Percentiles rank a stretch among this genome's conserved stretches.
Conservation (phyloP, 768 basidiomycete species). For the Mycena albidolilacea region DNA sequence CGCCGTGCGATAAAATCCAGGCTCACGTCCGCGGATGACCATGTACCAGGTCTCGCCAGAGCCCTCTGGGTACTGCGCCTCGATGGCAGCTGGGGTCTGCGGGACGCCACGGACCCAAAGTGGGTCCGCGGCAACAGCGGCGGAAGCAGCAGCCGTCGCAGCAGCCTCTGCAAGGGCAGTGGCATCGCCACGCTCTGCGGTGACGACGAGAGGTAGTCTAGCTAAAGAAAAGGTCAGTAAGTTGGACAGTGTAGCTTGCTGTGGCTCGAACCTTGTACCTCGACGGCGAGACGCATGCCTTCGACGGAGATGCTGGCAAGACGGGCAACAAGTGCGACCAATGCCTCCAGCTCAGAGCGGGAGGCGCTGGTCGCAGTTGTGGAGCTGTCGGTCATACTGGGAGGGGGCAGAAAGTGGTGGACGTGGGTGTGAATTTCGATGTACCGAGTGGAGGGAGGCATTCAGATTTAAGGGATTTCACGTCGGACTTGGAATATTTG, state of each 20-base stretch:
- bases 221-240: not conserved
- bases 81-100: not conserved
- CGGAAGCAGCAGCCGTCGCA: not conserved
- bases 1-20: conserved; percentile 10
- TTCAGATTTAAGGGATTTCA: too few species aligned
- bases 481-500: too few species aligned
- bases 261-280: not conserved
- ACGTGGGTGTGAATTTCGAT: not conserved
- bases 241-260: not conserved
- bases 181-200: not conserved
- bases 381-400: not conserved
- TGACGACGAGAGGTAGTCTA: too few species aligned
- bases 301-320: not conserved
- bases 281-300: not conserved
- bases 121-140: too few species aligned
- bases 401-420: not conserved
- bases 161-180: not conserved
- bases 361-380: not conserved
- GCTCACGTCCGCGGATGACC: conserved; percentile 13
- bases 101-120: not conserved
- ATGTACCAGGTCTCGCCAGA: conserved; percentile 20
- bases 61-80: not conserved
- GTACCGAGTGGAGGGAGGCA: too few species aligned
- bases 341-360: conserved; percentile 7
- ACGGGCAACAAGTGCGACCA: not conserved